Evolutionary conservation across 2,329 filamentous ascomycete species (phyloP).

Genomic region (Plenodomus biglobosus): DNA sequence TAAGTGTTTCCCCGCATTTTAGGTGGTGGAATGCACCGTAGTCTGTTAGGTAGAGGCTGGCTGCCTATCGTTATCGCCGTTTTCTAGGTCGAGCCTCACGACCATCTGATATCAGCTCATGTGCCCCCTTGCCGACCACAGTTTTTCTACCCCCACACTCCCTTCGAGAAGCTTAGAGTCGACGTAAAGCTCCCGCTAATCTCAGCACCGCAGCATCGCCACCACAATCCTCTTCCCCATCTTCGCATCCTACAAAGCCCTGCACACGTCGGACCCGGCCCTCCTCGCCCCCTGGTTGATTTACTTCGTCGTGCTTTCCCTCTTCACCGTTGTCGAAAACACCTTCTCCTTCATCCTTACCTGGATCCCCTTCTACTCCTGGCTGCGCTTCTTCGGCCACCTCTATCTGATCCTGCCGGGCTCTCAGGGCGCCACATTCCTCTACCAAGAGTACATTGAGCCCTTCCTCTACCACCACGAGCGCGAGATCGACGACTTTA

Average conservation of each 20-base stretch:
- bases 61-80: constrained; percentile 2
- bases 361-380: constrained; percentile 94
- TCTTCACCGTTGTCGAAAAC: constrained; percentile 78
- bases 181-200: constrained; percentile 15
- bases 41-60: neutral
- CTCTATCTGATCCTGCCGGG: constrained; percentile 96
- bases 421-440: constrained; percentile 84
- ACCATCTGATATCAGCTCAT: constrained; percentile 3
- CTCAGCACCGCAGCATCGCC: constrained; percentile 31
- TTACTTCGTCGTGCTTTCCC: constrained; percentile 95
- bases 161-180: constrained; percentile 1
- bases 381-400: constrained; percentile 82
- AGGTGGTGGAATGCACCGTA: too few relatives aligned
- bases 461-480: constrained; percentile 90
- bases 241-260: constrained; percentile 96
- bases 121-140: neutral
- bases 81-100: constrained; percentile 11
- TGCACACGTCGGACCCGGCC: constrained; percentile 86
- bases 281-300: constrained; percentile 96
- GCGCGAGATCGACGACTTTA: constrained; percentile 84
- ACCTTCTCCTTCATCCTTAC: constrained; percentile 84
- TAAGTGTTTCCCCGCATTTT: constrained; percentile 36
- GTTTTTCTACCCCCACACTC: constrained; percentile 6
- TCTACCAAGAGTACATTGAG: constrained; percentile 84
- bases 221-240: constrained; percentile 91